Conservation (phyloP, 1,139 yeast genomes). For the Magnusiomyces tetraspermus region DNA sequence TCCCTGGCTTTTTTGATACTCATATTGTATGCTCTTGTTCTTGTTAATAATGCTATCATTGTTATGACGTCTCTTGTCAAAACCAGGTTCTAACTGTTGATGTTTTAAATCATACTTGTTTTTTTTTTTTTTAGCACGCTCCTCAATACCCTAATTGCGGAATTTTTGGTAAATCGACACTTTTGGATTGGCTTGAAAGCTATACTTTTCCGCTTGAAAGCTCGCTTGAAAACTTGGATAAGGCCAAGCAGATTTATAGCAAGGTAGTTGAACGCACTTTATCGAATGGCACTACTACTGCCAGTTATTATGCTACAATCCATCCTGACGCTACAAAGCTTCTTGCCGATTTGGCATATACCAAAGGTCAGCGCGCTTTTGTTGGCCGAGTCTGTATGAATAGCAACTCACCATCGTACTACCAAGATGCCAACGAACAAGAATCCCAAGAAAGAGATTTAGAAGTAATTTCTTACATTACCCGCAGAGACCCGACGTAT, state of each 20-base stretch:
- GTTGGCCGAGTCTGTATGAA: constrained; percentile 96
- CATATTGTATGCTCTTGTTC: constrained; percentile 52
- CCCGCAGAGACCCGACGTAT: constrained; percentile 41
- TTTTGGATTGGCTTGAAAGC: constrained; percentile 77
- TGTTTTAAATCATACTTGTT: neutral
- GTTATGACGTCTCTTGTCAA: too few relatives aligned
- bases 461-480: constrained; percentile 49
- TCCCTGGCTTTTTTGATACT: constrained; percentile 92
- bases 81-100: too few relatives aligned
- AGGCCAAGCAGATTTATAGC: constrained; percentile 54
- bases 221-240: constrained; percentile 40
- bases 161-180: constrained; percentile 73
- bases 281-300: constrained; percentile 79
- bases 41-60: neutral
- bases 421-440: constrained; percentile 51
- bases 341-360: constrained; percentile 62
- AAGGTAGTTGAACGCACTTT: constrained; percentile 61
- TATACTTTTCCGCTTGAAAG: constrained; percentile 87
- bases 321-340: constrained; percentile 66
- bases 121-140: constrained; percentile 47
- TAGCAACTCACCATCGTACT: constrained; percentile 58
- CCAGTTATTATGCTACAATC: constrained; percentile 82
- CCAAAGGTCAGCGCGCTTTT: constrained; percentile 73
- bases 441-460: constrained; percentile 47
- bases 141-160: constrained; percentile 95